These are phyloP conservation scores for Vitis labrusca DNA, from an alignment of 164 flowering plant species.

Conservation along the genomic window DNA sequence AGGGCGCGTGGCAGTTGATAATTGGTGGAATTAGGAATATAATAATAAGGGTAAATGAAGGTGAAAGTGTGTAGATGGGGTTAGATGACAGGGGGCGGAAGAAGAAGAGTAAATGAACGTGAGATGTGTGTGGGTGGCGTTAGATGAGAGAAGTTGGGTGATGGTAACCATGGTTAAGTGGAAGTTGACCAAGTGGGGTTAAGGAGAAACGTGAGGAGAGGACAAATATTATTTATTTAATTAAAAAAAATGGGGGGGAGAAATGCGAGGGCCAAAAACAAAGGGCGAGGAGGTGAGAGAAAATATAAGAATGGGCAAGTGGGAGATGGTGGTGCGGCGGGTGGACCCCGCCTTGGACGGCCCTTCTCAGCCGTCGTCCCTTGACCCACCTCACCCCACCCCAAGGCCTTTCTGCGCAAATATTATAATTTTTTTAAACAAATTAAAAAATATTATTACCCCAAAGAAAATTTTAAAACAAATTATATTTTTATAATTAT, in stretches of 20 bases:
- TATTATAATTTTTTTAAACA: no score
- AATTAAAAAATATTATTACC: no score
- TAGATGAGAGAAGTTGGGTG: slow-evolving; percentile 7
- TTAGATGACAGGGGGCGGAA: background rate
- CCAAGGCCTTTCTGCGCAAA: no score
- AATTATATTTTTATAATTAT: no score
- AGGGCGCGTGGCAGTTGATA: no score
- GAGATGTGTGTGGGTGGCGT: slow-evolving; percentile 25
- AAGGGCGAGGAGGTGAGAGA: background rate
- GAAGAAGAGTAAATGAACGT: background rate
- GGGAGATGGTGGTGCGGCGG: slow-evolving; percentile 40
- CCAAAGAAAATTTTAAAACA: no score
- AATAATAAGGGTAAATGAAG: no score
- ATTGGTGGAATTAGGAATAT: no score
- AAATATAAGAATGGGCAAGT: slow-evolving; percentile 26
- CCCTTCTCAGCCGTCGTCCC: slow-evolving; percentile 13
- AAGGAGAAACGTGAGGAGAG: background rate
- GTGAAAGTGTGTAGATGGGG: no score
- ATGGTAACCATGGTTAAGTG: slow-evolving; percentile 27
- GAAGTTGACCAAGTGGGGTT: slow-evolving; percentile 33
- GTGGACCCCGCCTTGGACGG: slow-evolving; percentile 32
- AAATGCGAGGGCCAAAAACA: slow-evolving; percentile 3
- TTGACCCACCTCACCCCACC: background rate
- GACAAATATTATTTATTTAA: background rate
- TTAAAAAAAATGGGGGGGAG: slow-evolving; percentile 2